These are phyloP conservation scores for Dalbergia cochinchinensis DNA, from an alignment of 306 rosid genomes.

Conservation along the genomic window DNA sequence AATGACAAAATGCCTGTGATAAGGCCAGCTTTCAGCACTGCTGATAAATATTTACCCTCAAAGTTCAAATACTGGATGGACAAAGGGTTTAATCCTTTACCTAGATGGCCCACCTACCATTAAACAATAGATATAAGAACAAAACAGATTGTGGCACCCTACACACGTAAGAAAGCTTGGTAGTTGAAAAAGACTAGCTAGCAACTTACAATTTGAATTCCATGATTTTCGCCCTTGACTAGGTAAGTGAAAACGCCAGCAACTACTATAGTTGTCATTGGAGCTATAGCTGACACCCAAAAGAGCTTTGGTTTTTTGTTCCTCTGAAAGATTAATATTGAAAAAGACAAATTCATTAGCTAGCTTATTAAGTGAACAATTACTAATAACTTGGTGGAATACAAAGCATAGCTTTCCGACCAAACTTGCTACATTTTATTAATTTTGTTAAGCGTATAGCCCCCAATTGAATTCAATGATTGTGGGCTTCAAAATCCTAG, in stretches of 20 bases:
- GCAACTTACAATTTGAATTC: conserved; percentile 71
- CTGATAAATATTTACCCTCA: conserved; percentile 54
- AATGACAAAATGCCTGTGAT: conserved; percentile 75
- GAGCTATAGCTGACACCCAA: conserved; percentile 86
- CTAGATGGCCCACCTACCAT: conserved; percentile 78
- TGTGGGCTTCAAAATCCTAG: background rate
- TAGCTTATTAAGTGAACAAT: background rate
- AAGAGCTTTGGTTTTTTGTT: conserved; percentile 69
- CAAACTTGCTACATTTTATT: background rate
- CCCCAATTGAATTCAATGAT: conserved; percentile 1
- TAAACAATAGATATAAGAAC: background rate
- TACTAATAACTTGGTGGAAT: background rate
- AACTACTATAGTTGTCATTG: conserved; percentile 64
- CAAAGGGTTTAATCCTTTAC: conserved; percentile 77
- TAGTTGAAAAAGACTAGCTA: background rate
- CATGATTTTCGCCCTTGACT: conserved; percentile 62
- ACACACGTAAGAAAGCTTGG: background rate
- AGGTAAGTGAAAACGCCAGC: conserved; percentile 70
- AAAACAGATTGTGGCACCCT: background rate
- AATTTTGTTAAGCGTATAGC: background rate
- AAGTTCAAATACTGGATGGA: conserved; percentile 66
- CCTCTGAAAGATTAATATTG: conserved; percentile 55
- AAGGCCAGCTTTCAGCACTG: conserved; percentile 59
- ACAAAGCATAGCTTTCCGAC: background rate
- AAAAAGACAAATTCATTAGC: conserved; percentile 6